Evolutionary conservation across 495 filamentous ascomycete species (phyloP), one percentile per base, ranked within the genome.

Genomic region (Sabuloglossum arenarium): DNA sequence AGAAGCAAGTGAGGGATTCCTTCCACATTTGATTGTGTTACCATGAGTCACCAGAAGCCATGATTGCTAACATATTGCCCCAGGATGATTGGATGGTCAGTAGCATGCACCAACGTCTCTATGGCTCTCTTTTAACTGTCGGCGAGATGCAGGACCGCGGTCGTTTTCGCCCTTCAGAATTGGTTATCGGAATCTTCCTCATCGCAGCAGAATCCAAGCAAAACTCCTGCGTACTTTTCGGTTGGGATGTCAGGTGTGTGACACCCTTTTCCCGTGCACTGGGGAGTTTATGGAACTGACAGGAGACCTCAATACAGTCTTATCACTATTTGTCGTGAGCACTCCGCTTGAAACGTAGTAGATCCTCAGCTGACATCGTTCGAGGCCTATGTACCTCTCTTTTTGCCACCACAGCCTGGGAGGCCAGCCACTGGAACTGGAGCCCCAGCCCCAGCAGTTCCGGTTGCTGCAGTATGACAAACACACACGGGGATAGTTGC

Each of bases 151-250:
- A 90, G 87, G 88, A 80, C 83, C 9, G 74, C 88, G 6, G 81
- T 95, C 49, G 78, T 90, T 51, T 83, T 93, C 67, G 79, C 86
- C 55, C 68, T 94, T 43, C 87, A 94, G 70, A 78, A 72, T 60
- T 94, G 87, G 88, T 75, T 95, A 19, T 81, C 81, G 57, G 88
- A 94, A 71, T 84, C 81, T 60, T 78, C 82, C 49, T 86, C 27
- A 49, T 5, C 88, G 39, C 73, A 82, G 63, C 80, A 77, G 68
- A 80, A 75, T 61, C 81, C 68, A 56, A 65, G 73, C 45, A 70
- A 73, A 42, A 88, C 85, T 5, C 88, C 88, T n/a, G 81, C 79
- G 14, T 87, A 86, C 65, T 85, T 93, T 69, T 80, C 79, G 51
- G 83, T 93, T 45, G 75, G 81, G 60, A 94, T 95, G 88, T 77